phyloP scores from a whole-genome alignment of 352 stramenopile species.

The Phytopythium mirpurense region DNA sequence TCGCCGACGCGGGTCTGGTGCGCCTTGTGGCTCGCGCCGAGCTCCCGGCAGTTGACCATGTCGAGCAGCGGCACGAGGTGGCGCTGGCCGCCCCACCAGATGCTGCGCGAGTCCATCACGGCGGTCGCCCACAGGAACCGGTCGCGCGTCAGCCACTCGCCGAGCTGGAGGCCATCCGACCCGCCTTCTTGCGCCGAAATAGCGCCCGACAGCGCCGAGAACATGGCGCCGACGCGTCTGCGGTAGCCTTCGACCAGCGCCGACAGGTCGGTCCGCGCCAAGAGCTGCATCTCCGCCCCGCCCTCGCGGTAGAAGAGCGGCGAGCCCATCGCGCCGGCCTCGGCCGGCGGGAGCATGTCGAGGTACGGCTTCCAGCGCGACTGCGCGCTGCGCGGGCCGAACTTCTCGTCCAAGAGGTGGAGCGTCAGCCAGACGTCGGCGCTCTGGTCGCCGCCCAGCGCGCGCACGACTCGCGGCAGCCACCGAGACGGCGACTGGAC shows the following conservation, averaged over 20 bases:
- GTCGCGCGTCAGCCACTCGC: slow-evolving; percentile 44
- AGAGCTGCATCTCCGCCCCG: slow-evolving; percentile 42
- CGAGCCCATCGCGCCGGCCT: slow-evolving; percentile 20
- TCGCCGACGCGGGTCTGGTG: slow-evolving; percentile 46
- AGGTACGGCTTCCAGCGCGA: slow-evolving; percentile 86
- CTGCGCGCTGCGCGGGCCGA: slow-evolving; percentile 29
- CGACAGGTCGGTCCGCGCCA: slow-evolving; percentile 43
- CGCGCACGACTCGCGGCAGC: slow-evolving; percentile 25
- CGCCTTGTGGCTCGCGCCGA: slow-evolving; percentile 24
- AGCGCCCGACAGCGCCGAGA: slow-evolving; percentile 3
- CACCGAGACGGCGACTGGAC: slow-evolving; percentile 23
- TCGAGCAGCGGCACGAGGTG: slow-evolving; percentile 93
- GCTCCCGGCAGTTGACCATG: slow-evolving; percentile 89
- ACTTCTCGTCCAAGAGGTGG: slow-evolving; percentile 81
- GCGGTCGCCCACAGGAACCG: slow-evolving; percentile 79
- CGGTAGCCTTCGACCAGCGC: slow-evolving; percentile 33
- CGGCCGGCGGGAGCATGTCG: slow-evolving; percentile 57
- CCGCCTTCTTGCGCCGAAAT: slow-evolving; percentile 5
- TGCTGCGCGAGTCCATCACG: slow-evolving; percentile 88
- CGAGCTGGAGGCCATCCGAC: neutral
- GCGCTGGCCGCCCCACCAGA: slow-evolving; percentile 89
- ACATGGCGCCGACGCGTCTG: slow-evolving; percentile 8
- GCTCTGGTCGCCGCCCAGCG: slow-evolving; percentile 9
- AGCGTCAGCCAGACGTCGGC: slow-evolving; percentile 61
- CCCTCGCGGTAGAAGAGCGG: slow-evolving; percentile 45